A percentile compares a stretch with the other conserved stretches of the same genome.
Evolutionary conservation across 2,329 filamentous ascomycete genomes (phyloP).

Genomic region (Verticillium nonalfalfae): DNA sequence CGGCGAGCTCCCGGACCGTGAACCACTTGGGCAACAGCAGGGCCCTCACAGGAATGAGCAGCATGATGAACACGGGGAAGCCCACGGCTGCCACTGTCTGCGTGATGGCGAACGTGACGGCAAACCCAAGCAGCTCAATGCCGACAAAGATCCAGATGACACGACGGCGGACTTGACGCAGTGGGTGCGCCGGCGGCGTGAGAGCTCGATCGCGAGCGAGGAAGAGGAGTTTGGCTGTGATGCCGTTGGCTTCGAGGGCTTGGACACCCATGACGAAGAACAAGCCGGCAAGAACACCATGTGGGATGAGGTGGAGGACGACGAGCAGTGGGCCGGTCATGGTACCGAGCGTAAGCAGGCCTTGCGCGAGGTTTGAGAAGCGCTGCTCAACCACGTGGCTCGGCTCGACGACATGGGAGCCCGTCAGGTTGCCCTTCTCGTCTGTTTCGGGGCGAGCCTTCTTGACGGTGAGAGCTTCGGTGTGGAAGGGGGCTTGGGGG

Average conservation of each 20-base stretch:
- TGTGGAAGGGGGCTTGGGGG: constrained; percentile 79
- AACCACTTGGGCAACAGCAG: constrained; percentile 59
- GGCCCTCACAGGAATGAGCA: constrained; percentile 61
- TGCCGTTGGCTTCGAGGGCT: constrained; percentile 69
- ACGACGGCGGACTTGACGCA: constrained; percentile 53
- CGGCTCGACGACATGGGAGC: constrained; percentile 43
- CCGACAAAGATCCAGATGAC: constrained; percentile 68
- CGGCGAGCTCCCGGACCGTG: constrained; percentile 49
- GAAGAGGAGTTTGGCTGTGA: constrained; percentile 69
- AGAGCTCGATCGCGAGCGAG: constrained; percentile 57
- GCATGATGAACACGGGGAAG: constrained; percentile 68
- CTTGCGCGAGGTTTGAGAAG: constrained; percentile 71
- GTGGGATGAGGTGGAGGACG: constrained; percentile 71
- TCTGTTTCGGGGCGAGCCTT: constrained; percentile 43
- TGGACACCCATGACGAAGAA: constrained; percentile 85
- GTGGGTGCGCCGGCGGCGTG: constrained; percentile 52
- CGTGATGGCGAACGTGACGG: constrained; percentile 74
- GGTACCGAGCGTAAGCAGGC: constrained; percentile 69
- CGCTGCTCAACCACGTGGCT: constrained; percentile 72
- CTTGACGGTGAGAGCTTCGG: constrained; percentile 66
- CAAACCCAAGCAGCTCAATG: constrained; percentile 65
- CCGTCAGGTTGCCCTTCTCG: constrained; percentile 48
- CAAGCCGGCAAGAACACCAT: constrained; percentile 71
- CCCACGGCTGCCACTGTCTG: constrained; percentile 79
- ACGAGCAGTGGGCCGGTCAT: constrained; percentile 70